These are phyloP conservation scores for Lomentospora prolificans DNA, from an alignment of 2,329 filamentous ascomycete genomes.

Conservation along the genomic window DNA sequence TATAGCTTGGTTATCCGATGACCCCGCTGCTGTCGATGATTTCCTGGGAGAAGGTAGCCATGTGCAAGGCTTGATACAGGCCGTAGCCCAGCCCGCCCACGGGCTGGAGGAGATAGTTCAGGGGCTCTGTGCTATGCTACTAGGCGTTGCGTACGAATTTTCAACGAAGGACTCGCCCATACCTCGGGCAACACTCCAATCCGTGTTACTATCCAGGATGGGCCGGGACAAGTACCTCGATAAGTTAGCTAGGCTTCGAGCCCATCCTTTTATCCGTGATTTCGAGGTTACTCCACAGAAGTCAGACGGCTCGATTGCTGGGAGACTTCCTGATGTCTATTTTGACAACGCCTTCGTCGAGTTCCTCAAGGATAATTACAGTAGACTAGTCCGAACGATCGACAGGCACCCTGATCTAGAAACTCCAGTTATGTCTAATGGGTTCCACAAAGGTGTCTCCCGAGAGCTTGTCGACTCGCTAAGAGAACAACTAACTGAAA, in stretches of 20 bases:
- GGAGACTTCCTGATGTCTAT: conserved; percentile 64
- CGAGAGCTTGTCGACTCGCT: conserved; percentile 83
- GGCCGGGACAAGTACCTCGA: conserved; percentile 84
- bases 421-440: conserved; percentile 68
- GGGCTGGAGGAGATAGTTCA: conserved; percentile 57
- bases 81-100: conserved; percentile 49
- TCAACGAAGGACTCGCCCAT: conserved; percentile 95
- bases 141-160: conserved; percentile 91
- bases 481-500: conserved; percentile 66
- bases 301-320: conserved; percentile 34
- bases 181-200: conserved; percentile 68
- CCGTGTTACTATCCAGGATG: conserved; percentile 65
- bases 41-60: conserved; percentile 87
- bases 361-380: conserved; percentile 94
- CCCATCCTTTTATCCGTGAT: conserved; percentile 71
- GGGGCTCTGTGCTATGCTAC: conserved; percentile 72
- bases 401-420: conserved; percentile 87
- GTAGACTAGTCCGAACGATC: conserved; percentile 70
- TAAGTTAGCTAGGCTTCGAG: conserved; percentile 65
- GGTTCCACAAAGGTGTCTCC: conserved; percentile 83
- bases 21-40: conserved; percentile 83
- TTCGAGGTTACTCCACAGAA: conserved; percentile 79
- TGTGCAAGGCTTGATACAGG: conserved; percentile 74
- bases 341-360: conserved; percentile 84
- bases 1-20: conserved; percentile 84